Evolutionary conservation across 805 yeast species (phyloP).

Genomic region (Sugiyamaella marilandica): DNA sequence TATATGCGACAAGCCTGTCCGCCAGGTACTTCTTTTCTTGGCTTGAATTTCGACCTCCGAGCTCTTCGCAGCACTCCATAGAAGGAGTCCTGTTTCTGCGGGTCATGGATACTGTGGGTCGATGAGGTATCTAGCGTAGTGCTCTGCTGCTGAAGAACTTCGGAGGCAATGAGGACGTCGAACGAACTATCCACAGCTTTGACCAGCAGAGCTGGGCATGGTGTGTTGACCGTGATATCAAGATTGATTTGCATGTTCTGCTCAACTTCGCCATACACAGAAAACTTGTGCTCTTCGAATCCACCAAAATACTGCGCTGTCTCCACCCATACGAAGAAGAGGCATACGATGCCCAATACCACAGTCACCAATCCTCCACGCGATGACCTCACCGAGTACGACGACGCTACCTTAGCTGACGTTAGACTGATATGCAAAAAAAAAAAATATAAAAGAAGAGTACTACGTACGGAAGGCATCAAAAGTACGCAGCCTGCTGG

Average conservation of each 20-base stretch:
- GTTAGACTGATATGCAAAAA: no score
- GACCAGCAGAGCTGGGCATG: conserved; percentile 71
- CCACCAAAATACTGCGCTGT: conserved; percentile 85
- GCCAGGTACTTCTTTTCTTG: conserved; percentile 1
- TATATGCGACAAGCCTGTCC: conserved; percentile 25
- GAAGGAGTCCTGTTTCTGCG: conserved; percentile 15
- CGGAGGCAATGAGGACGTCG: conserved; percentile 75
- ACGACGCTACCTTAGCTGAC: conserved; percentile 62
- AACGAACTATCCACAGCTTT: conserved; percentile 72
- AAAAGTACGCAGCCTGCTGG: conserved; percentile 45
- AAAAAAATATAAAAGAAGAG: no score
- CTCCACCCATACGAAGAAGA: conserved; percentile 77
- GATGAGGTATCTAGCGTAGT: conserved; percentile 24
- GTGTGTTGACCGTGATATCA: conserved; percentile 77
- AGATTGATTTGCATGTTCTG: conserved; percentile 64
- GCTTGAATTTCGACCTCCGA: conserved; percentile 12
- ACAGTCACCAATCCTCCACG: conserved; percentile 76
- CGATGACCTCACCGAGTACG: conserved; percentile 65
- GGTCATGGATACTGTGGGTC: conserved; percentile 3
- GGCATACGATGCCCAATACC: conserved; percentile 52
- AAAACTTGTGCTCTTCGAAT: conserved; percentile 66
- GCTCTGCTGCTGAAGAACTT: conserved; percentile 68
- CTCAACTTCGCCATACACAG: conserved; percentile 59
- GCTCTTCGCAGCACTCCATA: conserved; percentile 22
- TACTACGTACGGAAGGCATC: conserved; percentile 62